These are phyloP conservation scores for Penicillium sp. DNA, from an alignment of 2,329 filamentous ascomycete species.

Conservation along the genomic window DNA sequence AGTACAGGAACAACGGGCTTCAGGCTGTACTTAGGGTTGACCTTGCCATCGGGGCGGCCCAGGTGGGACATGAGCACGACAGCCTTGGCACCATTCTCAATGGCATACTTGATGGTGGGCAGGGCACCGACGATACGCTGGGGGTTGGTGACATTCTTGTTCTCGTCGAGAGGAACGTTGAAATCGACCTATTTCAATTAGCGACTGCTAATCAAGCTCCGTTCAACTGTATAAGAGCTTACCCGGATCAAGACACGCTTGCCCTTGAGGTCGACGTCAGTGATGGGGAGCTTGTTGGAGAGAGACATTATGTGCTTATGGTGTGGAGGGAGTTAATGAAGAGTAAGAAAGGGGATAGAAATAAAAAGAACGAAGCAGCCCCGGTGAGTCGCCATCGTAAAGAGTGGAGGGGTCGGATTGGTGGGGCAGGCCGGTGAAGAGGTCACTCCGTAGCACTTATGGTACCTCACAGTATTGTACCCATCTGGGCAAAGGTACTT, in stretches of 20 bases:
- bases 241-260: slow-evolving; percentile 98
- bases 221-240: slow-evolving; percentile 43
- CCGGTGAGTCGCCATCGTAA: slow-evolving; percentile 26
- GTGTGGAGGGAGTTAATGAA: slow-evolving; percentile 11
- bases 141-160: slow-evolving; percentile 95
- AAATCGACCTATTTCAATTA: slow-evolving; percentile 76
- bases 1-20: slow-evolving; percentile 87
- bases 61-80: slow-evolving; percentile 98
- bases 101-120: slow-evolving; percentile 90
- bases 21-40: slow-evolving; percentile 89
- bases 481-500: slow-evolving; percentile 8
- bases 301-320: slow-evolving; percentile 74
- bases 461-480: slow-evolving; percentile 17
- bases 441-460: slow-evolving; percentile 9
- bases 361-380: slow-evolving; percentile 20
- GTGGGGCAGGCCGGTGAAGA: slow-evolving; percentile 27
- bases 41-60: slow-evolving; percentile 86
- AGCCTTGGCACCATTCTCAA: slow-evolving; percentile 84
- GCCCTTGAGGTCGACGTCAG: slow-evolving; percentile 93
- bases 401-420: slow-evolving; percentile 24
- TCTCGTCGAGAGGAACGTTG: slow-evolving; percentile 92
- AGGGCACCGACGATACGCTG: slow-evolving; percentile 96
- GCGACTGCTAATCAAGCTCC: slow-evolving; percentile 16
- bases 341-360: slow-evolving; percentile 7
- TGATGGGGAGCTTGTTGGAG: slow-evolving; percentile 95